Evolutionary conservation across 108 stramenopile genomes (phyloP).

Genomic region (Craspedostauros australis): DNA sequence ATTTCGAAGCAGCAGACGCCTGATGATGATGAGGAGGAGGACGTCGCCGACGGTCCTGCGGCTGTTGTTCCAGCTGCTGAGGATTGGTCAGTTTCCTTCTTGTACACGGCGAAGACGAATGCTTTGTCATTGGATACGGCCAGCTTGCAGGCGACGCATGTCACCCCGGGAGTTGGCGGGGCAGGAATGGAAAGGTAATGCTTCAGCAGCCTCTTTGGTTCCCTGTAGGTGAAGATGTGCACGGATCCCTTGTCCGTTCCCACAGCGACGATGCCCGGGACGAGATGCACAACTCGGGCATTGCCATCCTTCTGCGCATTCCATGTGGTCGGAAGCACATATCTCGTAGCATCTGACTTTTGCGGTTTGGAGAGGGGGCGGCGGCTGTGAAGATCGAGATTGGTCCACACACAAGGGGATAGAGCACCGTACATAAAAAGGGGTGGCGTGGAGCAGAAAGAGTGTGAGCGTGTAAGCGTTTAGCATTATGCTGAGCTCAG

Average conservation of each 20-base stretch:
- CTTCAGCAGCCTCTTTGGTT: constrained; percentile 14
- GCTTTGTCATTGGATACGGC: constrained; percentile 19
- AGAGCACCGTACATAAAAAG: too few species aligned
- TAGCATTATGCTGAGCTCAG: too few species aligned
- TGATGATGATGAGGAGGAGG: constrained; percentile 27
- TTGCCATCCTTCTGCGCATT: constrained; percentile 42
- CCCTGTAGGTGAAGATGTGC: constrained; percentile 54
- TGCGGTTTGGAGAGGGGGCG: constrained; percentile 16
- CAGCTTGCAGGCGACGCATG: constrained; percentile 17
- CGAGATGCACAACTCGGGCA: constrained; percentile 46
- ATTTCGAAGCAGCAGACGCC: constrained; percentile 78
- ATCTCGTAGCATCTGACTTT: constrained; percentile 18
- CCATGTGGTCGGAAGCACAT: constrained; percentile 34
- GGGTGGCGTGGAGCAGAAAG: too few species aligned
- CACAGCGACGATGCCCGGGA: constrained; percentile 68
- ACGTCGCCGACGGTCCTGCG: too few species aligned
- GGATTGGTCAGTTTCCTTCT: not conserved
- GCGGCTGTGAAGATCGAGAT: constrained; percentile 2
- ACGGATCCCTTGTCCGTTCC: constrained; percentile 71
- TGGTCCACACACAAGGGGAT: not conserved
- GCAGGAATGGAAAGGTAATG: constrained; percentile 64
- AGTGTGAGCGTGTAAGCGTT: too few species aligned
- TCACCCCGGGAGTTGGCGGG: constrained; percentile 34
- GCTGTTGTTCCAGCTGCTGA: not conserved
- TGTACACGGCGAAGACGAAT: constrained; percentile 41